phyloP scores from a whole-genome alignment of 1,284 basidiomycete species.

The Ustilago cynodontis region DNA sequence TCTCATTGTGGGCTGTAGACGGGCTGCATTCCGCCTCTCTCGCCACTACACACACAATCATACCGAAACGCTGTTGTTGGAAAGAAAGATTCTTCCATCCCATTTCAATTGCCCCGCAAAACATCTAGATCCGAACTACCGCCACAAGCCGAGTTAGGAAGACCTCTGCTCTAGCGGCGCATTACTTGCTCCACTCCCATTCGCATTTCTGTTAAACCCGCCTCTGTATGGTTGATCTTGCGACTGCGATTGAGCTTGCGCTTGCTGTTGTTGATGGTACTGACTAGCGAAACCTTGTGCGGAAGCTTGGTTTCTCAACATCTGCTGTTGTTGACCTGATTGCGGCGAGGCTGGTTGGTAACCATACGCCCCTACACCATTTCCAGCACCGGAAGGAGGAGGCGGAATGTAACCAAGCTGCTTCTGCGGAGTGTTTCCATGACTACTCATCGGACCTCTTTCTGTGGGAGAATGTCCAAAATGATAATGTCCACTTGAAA shows the following conservation, averaged over 20 bases:
- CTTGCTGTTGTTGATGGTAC: conserved; percentile 4
- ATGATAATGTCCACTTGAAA: conserved; percentile 5
- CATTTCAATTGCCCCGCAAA: no score
- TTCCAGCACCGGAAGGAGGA: background rate
- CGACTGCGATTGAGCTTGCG: conserved; percentile 12
- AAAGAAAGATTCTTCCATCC: no score
- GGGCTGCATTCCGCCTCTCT: background rate
- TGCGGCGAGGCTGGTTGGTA: background rate
- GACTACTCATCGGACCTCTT: conserved; percentile 8
- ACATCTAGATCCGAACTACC: no score
- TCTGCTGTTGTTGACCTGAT: conserved; percentile 13
- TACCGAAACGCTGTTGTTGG: no score
- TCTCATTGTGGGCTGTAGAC: background rate
- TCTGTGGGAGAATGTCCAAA: conserved; percentile 30
- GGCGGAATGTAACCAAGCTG: conserved; percentile 9
- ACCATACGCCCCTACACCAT: conserved; percentile 1
- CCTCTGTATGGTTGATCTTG: conserved; percentile 27
- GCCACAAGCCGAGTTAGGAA: no score
- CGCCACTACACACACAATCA: no score
- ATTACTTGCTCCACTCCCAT: conserved; percentile 11
- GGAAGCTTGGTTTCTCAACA: conserved; percentile 10
- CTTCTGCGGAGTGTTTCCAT: conserved; percentile 31
- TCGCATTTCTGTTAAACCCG: conserved; percentile 28
- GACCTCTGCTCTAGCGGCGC: no score
- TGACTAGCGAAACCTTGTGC: background rate